Evolutionary conservation across 257 asterid species (phyloP), one percentile per base, ranked within the genome.

Genomic region (Eucommia ulmoides): DNA sequence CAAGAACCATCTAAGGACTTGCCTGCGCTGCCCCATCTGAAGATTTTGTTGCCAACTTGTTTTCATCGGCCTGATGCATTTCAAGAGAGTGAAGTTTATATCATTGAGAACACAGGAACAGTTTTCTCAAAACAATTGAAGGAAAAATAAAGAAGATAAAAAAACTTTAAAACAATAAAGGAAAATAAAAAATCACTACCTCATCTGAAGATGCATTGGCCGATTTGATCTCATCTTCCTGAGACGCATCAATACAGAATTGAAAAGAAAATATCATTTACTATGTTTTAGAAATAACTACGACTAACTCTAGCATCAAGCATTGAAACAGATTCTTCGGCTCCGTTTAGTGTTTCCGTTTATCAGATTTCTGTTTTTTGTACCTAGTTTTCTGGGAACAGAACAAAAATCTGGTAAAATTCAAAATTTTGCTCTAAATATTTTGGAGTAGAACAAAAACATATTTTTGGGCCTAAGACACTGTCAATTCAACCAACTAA

Each of bases 21-120:
- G 53, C 66, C 65, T 59, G 50, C 41, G 65, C 25, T 18, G 18
- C 53, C 45, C 50, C 49, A 46, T 53, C 58, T 8, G 41, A 49
- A 29, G 60, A 56, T 42, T 19, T 16, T 24, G n/a, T 49, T 22
- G 62, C 23, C 38, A 50, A 53, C 48, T 65, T 53, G 42, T 35
- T 53, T 29, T 53, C 58, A 8, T 25, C 49, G 35, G 41, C 65
- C 66, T 65, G 35, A 18, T 19, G 16, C 44, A 16, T 2, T 16
- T 15, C 21, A 42, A 42, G 1, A 16, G 4, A 8, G n/a, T 1
- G 19, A 1, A 42, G 6, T 6, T 21, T 16, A 42, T 10, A 18
- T 6, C 21, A 2, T 16, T 8, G 19, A 3, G 19, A 5, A 6
- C n/a, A 16, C 5, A 16, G 48, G 19, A 10, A 10, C n/a, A 9